A percentile compares a stretch with the other conserved stretches of the same genome.
phyloP scores from a whole-genome alignment of 2,329 filamentous ascomycete genomes.

The Basipetospora chlamydospora region DNA sequence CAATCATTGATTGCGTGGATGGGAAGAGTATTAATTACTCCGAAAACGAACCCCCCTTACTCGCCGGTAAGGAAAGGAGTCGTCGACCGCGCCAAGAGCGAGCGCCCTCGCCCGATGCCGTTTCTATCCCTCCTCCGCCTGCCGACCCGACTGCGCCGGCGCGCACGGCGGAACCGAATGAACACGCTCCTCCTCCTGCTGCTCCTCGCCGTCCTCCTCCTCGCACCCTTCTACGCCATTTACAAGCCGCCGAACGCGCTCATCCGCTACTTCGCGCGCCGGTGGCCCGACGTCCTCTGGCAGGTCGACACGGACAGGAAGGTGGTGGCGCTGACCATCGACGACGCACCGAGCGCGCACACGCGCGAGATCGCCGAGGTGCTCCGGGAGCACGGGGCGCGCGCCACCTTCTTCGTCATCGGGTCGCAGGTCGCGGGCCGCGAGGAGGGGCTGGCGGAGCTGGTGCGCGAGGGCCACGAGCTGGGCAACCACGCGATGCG shows the following conservation, averaged over 20 bases:
- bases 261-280: constrained; percentile 53
- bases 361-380: constrained; percentile 56
- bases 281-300: constrained; percentile 70
- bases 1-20: no score
- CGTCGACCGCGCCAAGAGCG: background rate
- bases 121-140: constrained; percentile 35
- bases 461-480: constrained; percentile 52
- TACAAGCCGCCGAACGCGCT: constrained; percentile 69
- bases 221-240: constrained; percentile 46
- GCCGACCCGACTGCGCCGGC: constrained; percentile 40
- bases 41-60: no score
- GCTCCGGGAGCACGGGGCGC: constrained; percentile 50
- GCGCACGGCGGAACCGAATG: constrained; percentile 44
- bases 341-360: constrained; percentile 66
- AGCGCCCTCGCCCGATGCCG: constrained; percentile 11
- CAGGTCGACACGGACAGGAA: constrained; percentile 45
- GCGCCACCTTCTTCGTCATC: constrained; percentile 81
- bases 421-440: constrained; percentile 54
- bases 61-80: background rate
- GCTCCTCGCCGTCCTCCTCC: constrained; percentile 19
- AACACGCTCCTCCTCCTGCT: constrained; percentile 32
- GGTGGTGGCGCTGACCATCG: constrained; percentile 69
- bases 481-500: constrained; percentile 82
- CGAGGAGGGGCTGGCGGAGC: constrained; percentile 37
- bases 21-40: no score